Percentiles rank a stretch among this genome's conserved stretches.
Conservation (phyloP, 768 basidiomycete species). For the Boletus edulis region DNA sequence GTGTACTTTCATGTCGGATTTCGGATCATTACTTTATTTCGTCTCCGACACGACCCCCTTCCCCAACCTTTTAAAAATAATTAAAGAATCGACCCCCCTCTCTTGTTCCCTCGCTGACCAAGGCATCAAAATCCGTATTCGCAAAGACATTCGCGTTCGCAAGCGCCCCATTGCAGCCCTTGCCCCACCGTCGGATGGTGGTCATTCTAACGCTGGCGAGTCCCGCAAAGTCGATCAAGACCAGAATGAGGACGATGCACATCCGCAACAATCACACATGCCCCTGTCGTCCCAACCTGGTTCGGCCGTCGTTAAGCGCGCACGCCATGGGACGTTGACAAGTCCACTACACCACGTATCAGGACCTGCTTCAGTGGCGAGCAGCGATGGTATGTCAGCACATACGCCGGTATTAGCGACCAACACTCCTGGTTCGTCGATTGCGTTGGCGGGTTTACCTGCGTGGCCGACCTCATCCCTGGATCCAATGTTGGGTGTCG, state of each 20-base stretch:
- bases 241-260: slow-evolving; percentile 22
- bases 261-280: slow-evolving; percentile 8
- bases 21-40: slow-evolving; percentile 19
- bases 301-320: slow-evolving; percentile 18
- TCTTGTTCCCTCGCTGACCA: slow-evolving; percentile 93
- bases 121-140: slow-evolving; percentile 92
- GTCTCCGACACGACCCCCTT: slow-evolving; percentile 5
- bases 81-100: slow-evolving; percentile 78
- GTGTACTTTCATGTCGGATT: slow-evolving; percentile 9
- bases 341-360: slow-evolving; percentile 17
- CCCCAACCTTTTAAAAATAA: neutral
- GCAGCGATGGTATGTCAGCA: slow-evolving; percentile 16
- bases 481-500: slow-evolving; percentile 32
- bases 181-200: slow-evolving; percentile 17
- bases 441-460: slow-evolving; percentile 28
- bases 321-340: slow-evolving; percentile 31
- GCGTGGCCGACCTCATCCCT: slow-evolving; percentile 33
- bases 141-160: slow-evolving; percentile 85
- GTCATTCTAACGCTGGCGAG: slow-evolving; percentile 7
- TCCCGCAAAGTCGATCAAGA: slow-evolving; percentile 29
- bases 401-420: slow-evolving; percentile 18
- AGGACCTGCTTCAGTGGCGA: slow-evolving; percentile 15
- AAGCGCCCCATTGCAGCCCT: slow-evolving; percentile 56
- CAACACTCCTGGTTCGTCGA: slow-evolving; percentile 14
- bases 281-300: slow-evolving; percentile 9